Evolutionary conservation across 176 grass and related monocot species (phyloP).

Genomic region (Avena insularis): DNA sequence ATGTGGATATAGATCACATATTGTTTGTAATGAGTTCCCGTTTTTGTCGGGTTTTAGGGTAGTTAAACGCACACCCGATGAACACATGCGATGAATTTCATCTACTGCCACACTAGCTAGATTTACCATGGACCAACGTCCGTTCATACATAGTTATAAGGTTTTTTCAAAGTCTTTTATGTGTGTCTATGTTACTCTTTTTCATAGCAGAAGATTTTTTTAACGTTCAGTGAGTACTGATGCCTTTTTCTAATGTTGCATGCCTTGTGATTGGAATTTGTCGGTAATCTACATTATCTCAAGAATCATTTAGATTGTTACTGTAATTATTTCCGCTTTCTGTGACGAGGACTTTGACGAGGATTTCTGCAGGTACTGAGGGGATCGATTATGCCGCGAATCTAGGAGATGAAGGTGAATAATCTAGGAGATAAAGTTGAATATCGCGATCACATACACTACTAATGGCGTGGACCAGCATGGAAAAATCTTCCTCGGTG

Average conservation of each 20-base stretch:
- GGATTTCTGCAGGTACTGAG: neutral
- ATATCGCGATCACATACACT: neutral
- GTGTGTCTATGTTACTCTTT: neutral
- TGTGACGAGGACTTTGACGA: neutral
- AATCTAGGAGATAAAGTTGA: neutral
- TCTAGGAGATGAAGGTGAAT: neutral
- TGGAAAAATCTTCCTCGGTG: no score
- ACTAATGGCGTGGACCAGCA: neutral
- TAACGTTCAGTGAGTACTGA: no score
- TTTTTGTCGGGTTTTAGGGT: no score
- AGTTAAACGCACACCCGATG: no score
- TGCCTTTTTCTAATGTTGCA: neutral
- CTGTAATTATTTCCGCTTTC: neutral
- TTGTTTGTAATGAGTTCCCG: no score
- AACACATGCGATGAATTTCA: neutral
- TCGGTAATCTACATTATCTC: no score
- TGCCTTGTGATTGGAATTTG: no score
- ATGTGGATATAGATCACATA: no score
- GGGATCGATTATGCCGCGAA: neutral
- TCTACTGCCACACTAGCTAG: neutral
- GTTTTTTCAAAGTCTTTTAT: neutral
- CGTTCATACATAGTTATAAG: neutral
- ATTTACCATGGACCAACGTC: neutral
- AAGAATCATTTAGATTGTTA: neutral
- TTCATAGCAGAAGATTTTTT: neutral